phyloP scores from a whole-genome alignment of 2,329 filamentous ascomycete genomes.

The Colletotrichum orbiculare region DNA sequence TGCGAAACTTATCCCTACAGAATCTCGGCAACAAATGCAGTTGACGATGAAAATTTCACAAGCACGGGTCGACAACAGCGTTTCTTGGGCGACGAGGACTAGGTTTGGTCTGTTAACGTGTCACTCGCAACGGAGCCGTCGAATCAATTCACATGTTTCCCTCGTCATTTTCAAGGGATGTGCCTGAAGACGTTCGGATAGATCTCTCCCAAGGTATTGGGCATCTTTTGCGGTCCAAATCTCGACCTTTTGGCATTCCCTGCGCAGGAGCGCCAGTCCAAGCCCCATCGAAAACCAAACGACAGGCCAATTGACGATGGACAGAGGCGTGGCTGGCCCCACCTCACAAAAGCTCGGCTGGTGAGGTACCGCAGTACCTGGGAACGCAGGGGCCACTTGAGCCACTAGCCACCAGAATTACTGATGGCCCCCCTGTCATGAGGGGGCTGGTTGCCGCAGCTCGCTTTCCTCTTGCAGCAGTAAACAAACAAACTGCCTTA shows the following conservation, averaged over 20 bases:
- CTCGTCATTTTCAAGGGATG: slow-evolving; percentile 5
- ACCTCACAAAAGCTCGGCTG: slow-evolving; percentile 25
- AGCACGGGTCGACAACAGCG: background rate
- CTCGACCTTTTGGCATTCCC: background rate
- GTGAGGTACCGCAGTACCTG: background rate
- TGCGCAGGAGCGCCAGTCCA: slow-evolving; percentile 24
- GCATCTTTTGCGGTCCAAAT: slow-evolving; percentile 20
- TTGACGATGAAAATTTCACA: no score
- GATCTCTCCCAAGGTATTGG: slow-evolving; percentile 26
- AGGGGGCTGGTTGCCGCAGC: slow-evolving; percentile 36
- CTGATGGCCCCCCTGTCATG: slow-evolving; percentile 21
- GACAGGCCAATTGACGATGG: slow-evolving; percentile 30
- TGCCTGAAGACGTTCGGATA: slow-evolving; percentile 14
- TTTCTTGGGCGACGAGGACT: slow-evolving; percentile 27
- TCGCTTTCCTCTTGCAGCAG: slow-evolving; percentile 37
- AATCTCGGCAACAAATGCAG: no score
- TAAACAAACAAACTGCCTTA: slow-evolving; percentile 53
- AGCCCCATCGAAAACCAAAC: slow-evolving; percentile 25
- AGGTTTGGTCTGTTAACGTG: slow-evolving; percentile 24
- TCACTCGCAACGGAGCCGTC: slow-evolving; percentile 18
- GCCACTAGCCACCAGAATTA: slow-evolving; percentile 33
- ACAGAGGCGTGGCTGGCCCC: slow-evolving; percentile 25
- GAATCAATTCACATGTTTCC: slow-evolving; percentile 11
- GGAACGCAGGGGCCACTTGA: slow-evolving; percentile 30
- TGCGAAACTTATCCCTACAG: background rate